Evolutionary conservation across 305 asterid genomes (phyloP), one percentile per base, ranked within the genome.

Genomic region (Nicotiana rustica): DNA sequence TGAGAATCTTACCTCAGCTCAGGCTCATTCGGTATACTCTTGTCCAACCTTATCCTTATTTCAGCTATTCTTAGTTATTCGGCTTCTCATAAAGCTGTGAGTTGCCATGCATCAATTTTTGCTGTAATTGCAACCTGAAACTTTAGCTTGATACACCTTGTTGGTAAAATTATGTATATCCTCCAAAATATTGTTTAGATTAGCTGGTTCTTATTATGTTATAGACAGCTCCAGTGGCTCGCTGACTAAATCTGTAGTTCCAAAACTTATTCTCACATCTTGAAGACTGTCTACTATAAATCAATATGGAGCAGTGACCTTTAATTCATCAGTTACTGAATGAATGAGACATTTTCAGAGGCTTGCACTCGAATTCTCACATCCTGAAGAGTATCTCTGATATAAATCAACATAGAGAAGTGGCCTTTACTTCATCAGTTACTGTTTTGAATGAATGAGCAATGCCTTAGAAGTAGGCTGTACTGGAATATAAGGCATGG

Each of bases 71-170:
- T 38, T 70, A 5, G 25, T 55, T 66, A 21, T 52, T 38, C 6
- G 55, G 15, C 77, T 47, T 82, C 18, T 65, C 60, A 61, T 41
- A n/a, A 2, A 10, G 59, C 77, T 69, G 77, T 69, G 17, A 69
- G 5, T 41, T 38, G 35, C 19, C 77, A 3, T 59, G 1, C 60
- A 12, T 41, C 10, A 41, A 41, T 1, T 41, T 41, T 1, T 44
- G 60, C 78, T 41, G 60, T 70, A 12, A 44, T 44, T 70, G 60
- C 18, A 3, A 70, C 78, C 36, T 41, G 59, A 19, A 70, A 44
- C 78, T 70, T 70, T 47, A 41, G 4, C 56, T 70, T 70, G 78
- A 70, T 44, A 8, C 57, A 41, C 59, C 59, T 69, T 41, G 59
- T 70, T 44, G 6, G 57, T 69, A 10, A 25, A 4, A 38, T 69